A percentile compares a stretch with the other conserved stretches of the same genome.
Evolutionary conservation across 169 alveolate species (phyloP).

Genomic region (Plasmodium chabaudi): DNA sequence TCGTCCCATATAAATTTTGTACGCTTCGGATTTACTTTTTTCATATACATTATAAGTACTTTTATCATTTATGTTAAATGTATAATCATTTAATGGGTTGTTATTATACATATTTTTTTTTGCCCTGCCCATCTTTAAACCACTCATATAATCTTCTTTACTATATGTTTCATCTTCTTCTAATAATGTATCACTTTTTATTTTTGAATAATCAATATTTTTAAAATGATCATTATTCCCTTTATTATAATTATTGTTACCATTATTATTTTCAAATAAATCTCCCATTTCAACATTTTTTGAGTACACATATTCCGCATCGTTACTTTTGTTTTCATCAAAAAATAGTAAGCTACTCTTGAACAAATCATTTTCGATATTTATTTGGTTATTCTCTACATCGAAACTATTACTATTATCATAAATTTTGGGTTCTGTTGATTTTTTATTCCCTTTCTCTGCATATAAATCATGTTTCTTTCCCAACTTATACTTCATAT

Average conservation of each 20-base stretch:
- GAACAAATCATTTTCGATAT: constrained; percentile 39
- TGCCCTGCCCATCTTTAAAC: constrained; percentile 14
- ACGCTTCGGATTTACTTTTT: constrained; percentile 47
- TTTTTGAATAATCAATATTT: constrained; percentile 36
- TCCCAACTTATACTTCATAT: not conserved
- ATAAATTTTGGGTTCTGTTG: no score
- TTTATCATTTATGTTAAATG: constrained; percentile 63
- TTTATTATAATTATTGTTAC: constrained; percentile 1
- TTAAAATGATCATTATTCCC: constrained; percentile 2
- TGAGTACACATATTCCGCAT: constrained; percentile 13
- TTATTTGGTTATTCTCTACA: no score
- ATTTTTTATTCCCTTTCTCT: not conserved
- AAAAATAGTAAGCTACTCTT: constrained; percentile 19
- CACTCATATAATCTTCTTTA: constrained; percentile 64
- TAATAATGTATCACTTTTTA: constrained; percentile 25
- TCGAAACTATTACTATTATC: no score
- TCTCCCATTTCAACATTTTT: constrained; percentile 68
- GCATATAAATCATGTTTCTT: not conserved
- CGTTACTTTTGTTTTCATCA: constrained; percentile 10
- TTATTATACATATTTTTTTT: not conserved
- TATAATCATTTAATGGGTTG: constrained; percentile 13
- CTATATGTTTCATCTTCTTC: constrained; percentile 70
- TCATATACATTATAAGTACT: constrained; percentile 48
- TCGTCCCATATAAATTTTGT: constrained; percentile 38
- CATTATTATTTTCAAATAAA: constrained; percentile 21